Percentiles rank a stretch among this genome's conserved stretches.
These are phyloP conservation scores for Cystoderma amianthinum DNA, from an alignment of 768 basidiomycete genomes.

Conservation along the genomic window DNA sequence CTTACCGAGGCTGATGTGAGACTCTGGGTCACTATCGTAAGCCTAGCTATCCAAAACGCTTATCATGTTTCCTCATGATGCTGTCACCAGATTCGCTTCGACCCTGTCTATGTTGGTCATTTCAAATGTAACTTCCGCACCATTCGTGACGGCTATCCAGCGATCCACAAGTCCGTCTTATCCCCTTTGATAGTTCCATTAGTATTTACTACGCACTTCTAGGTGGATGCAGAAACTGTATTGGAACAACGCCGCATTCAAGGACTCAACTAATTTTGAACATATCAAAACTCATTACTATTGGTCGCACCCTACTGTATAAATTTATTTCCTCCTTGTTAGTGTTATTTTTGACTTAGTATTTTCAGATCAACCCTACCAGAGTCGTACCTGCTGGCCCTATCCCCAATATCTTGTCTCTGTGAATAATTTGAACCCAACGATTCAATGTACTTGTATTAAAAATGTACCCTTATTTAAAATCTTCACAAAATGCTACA, in stretches of 20 bases:
- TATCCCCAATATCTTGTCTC: constrained; percentile 55
- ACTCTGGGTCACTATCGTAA: constrained; percentile 88
- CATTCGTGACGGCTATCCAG: constrained; percentile 84
- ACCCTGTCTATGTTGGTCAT: constrained; percentile 83
- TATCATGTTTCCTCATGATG: background rate
- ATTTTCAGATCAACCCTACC: constrained; percentile 58
- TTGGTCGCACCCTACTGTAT: constrained; percentile 48
- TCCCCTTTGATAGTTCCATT: constrained; percentile 3
- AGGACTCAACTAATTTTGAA: constrained; percentile 79
- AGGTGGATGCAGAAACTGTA: constrained; percentile 86
- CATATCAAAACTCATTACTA: constrained; percentile 81
- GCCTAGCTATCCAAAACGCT: constrained; percentile 16
- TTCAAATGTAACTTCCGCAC: constrained; percentile 92
- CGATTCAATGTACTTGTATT: constrained; percentile 1
- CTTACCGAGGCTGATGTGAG: constrained; percentile 85
- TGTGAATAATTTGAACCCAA: constrained; percentile 23
- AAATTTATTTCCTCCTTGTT: constrained; percentile 4
- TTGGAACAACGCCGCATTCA: constrained; percentile 88
- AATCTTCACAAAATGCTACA: no score
- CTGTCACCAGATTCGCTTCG: constrained; percentile 66
- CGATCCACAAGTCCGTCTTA: constrained; percentile 54
- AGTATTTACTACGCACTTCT: background rate
- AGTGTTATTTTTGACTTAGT: constrained; percentile 1
- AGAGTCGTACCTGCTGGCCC: constrained; percentile 77
- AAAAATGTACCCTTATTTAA: no score